Conservation (phyloP, 208 protist species). For the Novymonas esmeraldas region DNA sequence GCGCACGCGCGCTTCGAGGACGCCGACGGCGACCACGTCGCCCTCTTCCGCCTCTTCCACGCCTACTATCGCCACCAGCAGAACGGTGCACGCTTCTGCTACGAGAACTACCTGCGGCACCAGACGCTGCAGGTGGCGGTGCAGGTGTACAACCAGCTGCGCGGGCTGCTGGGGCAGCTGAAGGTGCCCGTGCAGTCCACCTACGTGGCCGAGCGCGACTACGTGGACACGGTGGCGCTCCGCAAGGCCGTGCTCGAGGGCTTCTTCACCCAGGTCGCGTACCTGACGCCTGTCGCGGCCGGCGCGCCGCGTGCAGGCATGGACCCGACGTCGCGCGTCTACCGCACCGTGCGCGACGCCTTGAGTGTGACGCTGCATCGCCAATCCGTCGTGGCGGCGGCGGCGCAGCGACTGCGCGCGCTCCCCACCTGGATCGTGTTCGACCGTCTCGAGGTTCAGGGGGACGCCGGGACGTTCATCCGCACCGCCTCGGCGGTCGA, state of each 20-base stretch:
- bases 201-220: slow-evolving; percentile 47
- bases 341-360: slow-evolving; percentile 72
- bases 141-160: slow-evolving; percentile 79
- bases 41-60: slow-evolving; percentile 83
- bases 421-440: slow-evolving; percentile 81
- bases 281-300: slow-evolving; percentile 12
- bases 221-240: slow-evolving; percentile 68
- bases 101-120: slow-evolving; percentile 67
- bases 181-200: slow-evolving; percentile 59
- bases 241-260: slow-evolving; percentile 83
- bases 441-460: slow-evolving; percentile 86
- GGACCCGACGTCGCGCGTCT: slow-evolving; percentile 27
- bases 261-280: slow-evolving; percentile 87
- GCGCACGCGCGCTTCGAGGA: slow-evolving; percentile 50
- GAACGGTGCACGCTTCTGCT: slow-evolving; percentile 61
- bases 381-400: slow-evolving; percentile 48
- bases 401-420: slow-evolving; percentile 2
- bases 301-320: background rate
- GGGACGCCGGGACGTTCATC: slow-evolving; percentile 69
- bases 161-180: slow-evolving; percentile 54
- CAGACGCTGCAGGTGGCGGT: slow-evolving; percentile 72
- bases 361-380: slow-evolving; percentile 47
- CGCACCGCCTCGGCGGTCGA: slow-evolving; percentile 67
- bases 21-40: slow-evolving; percentile 82
- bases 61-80: slow-evolving; percentile 44